Evolutionary conservation across 768 basidiomycete species (phyloP).

Genomic region (Russula griseocarnosa): DNA sequence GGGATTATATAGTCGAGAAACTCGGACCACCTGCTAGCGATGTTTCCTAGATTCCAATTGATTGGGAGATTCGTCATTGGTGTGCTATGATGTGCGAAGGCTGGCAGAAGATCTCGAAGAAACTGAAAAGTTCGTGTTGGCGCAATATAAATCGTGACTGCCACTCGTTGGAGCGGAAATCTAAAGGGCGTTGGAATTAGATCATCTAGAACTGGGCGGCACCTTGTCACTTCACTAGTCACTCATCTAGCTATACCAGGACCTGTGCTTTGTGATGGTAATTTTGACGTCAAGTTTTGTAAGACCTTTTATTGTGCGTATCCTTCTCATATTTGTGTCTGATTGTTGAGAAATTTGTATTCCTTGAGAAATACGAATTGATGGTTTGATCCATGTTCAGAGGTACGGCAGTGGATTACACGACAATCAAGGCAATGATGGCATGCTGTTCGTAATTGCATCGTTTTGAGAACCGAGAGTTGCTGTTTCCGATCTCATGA

Average conservation of each 20-base stretch:
- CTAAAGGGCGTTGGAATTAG: neutral
- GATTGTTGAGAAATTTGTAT: too few relatives aligned
- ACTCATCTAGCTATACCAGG: conserved; percentile 3
- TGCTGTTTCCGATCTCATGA: neutral
- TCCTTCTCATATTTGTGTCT: neutral
- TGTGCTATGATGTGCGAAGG: neutral
- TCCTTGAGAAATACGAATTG: neutral
- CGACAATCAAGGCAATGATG: neutral
- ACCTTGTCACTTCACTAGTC: neutral
- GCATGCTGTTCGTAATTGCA: neutral
- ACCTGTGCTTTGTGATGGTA: too few relatives aligned
- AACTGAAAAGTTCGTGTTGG: neutral
- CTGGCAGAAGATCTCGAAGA: neutral
- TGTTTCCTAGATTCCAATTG: conserved; percentile 17
- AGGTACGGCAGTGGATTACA: neutral
- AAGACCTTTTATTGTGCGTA: neutral
- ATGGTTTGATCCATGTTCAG: neutral
- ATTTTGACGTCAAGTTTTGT: neutral
- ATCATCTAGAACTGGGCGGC: conserved; percentile 4
- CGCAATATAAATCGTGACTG: neutral
- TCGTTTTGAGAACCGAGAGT: neutral
- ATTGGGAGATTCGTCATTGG: conserved; percentile 1
- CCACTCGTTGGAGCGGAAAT: neutral
- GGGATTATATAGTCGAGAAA: conserved; percentile 13
- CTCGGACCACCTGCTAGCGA: conserved; percentile 15